These are phyloP conservation scores for Ballota nigra DNA, from an alignment of 257 asterid species.

Conservation along the genomic window DNA sequence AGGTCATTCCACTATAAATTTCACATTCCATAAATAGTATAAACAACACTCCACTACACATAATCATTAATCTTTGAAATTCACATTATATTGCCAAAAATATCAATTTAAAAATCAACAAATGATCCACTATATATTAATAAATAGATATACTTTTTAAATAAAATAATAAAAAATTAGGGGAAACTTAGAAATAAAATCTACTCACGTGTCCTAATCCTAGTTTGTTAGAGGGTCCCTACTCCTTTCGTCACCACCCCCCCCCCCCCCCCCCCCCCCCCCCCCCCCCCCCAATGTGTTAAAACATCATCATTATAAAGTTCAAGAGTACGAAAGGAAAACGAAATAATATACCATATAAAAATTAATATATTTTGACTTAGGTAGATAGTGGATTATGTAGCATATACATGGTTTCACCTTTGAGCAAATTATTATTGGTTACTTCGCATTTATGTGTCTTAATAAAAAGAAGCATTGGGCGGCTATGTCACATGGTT, in stretches of 20 bases:
- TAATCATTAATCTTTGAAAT: no score
- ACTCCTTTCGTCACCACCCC: not conserved
- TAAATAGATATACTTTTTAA: no score
- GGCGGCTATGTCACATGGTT: slow-evolving; percentile 35
- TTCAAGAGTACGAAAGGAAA: not conserved
- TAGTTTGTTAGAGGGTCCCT: slow-evolving; percentile 26
- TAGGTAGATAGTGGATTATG: slow-evolving; percentile 1
- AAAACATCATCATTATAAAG: slow-evolving; percentile 23
- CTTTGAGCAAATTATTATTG: slow-evolving; percentile 9
- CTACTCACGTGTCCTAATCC: no score
- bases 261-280: no score
- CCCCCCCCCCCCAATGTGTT: slow-evolving; percentile 45
- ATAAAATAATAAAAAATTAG: no score
- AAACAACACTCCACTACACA: no score
- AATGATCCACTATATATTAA: no score
- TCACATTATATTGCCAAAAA: no score
- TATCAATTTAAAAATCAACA: no score
- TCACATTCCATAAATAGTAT: no score
- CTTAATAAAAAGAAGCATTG: slow-evolving; percentile 18
- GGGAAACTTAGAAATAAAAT: no score
- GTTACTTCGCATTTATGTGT: slow-evolving; percentile 2
- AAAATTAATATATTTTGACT: slow-evolving; percentile 20
- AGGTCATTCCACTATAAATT: no score
- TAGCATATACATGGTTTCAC: slow-evolving; percentile 19
- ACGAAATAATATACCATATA: not conserved